phyloP scores from a whole-genome alignment of 371 early-diverging fungal genomes.

The Syncephalastrum racemosum region DNA sequence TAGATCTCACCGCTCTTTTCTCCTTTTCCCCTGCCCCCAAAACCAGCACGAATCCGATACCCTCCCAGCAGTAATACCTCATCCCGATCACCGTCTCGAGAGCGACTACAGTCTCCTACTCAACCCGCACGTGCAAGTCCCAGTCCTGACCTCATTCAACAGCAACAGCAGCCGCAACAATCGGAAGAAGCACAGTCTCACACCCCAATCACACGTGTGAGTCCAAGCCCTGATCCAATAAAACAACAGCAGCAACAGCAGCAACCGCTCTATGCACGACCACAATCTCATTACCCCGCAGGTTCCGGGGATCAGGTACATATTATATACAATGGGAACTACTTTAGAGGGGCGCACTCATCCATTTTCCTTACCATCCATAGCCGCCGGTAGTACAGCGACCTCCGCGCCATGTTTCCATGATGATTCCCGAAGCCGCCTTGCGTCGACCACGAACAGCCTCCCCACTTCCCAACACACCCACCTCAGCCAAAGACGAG shows the following conservation, averaged over 20 bases:
- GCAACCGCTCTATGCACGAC: background rate
- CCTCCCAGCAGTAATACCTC: conserved; percentile 29
- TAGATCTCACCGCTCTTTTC: background rate
- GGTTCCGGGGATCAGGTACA: background rate
- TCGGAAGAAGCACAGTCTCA: conserved; percentile 8
- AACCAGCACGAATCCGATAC: conserved; percentile 64
- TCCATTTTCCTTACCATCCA: background rate
- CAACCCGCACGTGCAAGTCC: too few species aligned
- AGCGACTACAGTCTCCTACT: conserved; percentile 4
- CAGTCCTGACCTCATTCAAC: too few species aligned
- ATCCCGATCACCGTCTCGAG: conserved; percentile 9
- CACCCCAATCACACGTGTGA: background rate
- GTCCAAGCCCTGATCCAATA: too few species aligned
- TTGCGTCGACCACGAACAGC: conserved; percentile 46
- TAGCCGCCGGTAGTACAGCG: conserved; percentile 10
- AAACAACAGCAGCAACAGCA: background rate
- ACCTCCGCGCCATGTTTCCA: conserved; percentile 46
- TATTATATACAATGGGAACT: background rate
- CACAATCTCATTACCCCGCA: conserved; percentile 8
- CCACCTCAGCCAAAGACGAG: background rate
- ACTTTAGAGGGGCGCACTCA: background rate
- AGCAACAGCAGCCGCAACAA: too few species aligned
- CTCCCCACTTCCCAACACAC: conserved; percentile 29
- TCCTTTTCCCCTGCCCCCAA: background rate
- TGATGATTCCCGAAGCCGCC: conserved; percentile 45